These are phyloP conservation scores for Hydrangea macrophylla DNA, from an alignment of 148 eudicot species.

Conservation along the genomic window DNA sequence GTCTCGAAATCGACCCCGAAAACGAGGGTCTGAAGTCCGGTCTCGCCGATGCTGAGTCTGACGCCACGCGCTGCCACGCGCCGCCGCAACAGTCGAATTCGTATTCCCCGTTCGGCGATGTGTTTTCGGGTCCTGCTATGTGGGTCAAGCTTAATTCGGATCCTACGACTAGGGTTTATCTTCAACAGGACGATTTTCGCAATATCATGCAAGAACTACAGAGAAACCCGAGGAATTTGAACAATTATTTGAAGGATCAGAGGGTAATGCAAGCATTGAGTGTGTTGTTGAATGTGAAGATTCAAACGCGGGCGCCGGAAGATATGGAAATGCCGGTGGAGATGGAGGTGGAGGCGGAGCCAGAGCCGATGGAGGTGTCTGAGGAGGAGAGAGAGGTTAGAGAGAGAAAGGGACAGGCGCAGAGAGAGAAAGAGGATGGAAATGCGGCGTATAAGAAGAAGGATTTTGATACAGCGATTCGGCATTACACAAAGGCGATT, in stretches of 20 bases:
- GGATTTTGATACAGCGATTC: slow-evolving; percentile 78
- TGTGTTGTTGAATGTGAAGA: slow-evolving; percentile 60
- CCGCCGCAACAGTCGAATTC: not conserved
- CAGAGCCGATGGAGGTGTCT: slow-evolving; percentile 32
- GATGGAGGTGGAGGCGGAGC: slow-evolving; percentile 35
- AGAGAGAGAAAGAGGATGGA: slow-evolving; percentile 23
- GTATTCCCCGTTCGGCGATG: slow-evolving; percentile 65
- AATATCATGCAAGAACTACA: slow-evolving; percentile 86
- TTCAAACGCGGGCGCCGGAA: slow-evolving; percentile 34
- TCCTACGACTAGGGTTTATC: slow-evolving; percentile 50
- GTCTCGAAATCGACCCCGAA: slow-evolving; percentile 69
- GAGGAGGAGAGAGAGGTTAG: slow-evolving; percentile 15
- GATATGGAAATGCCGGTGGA: slow-evolving; percentile 33
- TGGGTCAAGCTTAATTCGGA: slow-evolving; percentile 80
- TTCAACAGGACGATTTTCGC: slow-evolving; percentile 78
- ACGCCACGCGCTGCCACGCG: slow-evolving; percentile 14
- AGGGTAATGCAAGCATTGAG: slow-evolving; percentile 92
- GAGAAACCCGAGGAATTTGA: slow-evolving; percentile 77
- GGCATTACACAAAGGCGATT: slow-evolving; percentile 55
- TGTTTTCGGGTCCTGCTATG: slow-evolving; percentile 87
- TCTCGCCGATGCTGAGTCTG: slow-evolving; percentile 50
- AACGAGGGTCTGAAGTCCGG: slow-evolving; percentile 79
- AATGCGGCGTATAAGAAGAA: slow-evolving; percentile 94
- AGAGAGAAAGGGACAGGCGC: too few relatives aligned
- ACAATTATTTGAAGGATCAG: slow-evolving; percentile 79